Percentiles rank a stretch among this genome's conserved stretches.
Evolutionary conservation across 2,329 filamentous ascomycete species (phyloP).

Genomic region (Meredithiella fracta): DNA sequence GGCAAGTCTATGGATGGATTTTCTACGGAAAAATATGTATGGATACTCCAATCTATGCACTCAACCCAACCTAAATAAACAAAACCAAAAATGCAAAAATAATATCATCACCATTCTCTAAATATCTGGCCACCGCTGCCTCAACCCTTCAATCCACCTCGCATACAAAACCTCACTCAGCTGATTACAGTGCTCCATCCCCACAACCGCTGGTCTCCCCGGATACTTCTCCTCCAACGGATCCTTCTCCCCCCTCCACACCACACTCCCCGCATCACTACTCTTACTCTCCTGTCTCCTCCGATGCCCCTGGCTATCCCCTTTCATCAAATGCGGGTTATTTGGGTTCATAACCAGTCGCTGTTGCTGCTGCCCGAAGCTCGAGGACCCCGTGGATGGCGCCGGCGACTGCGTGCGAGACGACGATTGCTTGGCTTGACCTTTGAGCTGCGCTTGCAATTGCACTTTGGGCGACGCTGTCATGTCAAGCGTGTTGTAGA

Average conservation of each 20-base stretch:
- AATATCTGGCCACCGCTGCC: constrained; percentile 46
- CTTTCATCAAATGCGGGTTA: constrained; percentile 58
- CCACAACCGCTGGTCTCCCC: constrained; percentile 39
- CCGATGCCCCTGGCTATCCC: constrained; percentile 56
- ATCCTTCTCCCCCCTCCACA: constrained; percentile 18
- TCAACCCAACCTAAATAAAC: background rate
- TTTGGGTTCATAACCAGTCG: constrained; percentile 65
- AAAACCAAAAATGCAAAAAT: background rate
- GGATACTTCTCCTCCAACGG: constrained; percentile 37
- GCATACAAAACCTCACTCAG: constrained; percentile 81
- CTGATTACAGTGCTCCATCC: constrained; percentile 85
- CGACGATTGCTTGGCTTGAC: constrained; percentile 15
- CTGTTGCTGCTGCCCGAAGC: constrained; percentile 19
- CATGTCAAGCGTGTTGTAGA: constrained; percentile 12
- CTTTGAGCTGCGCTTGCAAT: background rate
- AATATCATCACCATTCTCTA: constrained; percentile 15
- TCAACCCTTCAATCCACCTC: constrained; percentile 74
- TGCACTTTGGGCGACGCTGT: constrained; percentile 6
- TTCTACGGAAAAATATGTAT: background rate
- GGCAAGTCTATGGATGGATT: background rate
- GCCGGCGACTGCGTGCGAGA: constrained; percentile 11
- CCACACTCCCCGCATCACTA: constrained; percentile 23
- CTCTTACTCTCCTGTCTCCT: constrained; percentile 37
- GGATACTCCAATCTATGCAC: background rate
- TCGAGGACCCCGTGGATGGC: constrained; percentile 1